Percentiles rank a stretch among this genome's conserved stretches.
phyloP scores from a whole-genome alignment of 495 filamentous ascomycete species.

The Podospora pseudocomata region DNA sequence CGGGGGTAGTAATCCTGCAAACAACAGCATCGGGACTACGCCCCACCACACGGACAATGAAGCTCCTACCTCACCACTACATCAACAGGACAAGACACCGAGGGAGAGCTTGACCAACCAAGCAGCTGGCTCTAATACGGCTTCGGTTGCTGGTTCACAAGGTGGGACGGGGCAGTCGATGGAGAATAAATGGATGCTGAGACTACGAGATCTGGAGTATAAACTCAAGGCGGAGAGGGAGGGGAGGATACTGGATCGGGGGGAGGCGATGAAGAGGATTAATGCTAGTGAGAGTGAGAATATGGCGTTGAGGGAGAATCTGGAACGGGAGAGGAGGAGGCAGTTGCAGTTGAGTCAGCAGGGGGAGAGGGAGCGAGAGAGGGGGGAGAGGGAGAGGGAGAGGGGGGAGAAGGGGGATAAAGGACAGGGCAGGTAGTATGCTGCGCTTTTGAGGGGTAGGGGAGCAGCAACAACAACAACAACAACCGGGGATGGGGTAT shows the following conservation, averaged over 20 bases:
- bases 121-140: background rate
- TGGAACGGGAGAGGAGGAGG: constrained; percentile 53
- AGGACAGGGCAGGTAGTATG: background rate
- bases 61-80: background rate
- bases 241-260: constrained; percentile 77
- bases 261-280: constrained; percentile 75
- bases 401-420: background rate
- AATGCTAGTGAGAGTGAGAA: constrained; percentile 80
- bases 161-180: constrained; percentile 15
- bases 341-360: constrained; percentile 3
- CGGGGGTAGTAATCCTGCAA: background rate
- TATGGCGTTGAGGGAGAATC: constrained; percentile 61
- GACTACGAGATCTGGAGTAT: constrained; percentile 81
- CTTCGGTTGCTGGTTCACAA: background rate
- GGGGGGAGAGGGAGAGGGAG: background rate
- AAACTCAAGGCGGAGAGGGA: constrained; percentile 87
- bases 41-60: background rate
- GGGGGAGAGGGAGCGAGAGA: background rate
- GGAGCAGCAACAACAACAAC: no score
- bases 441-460: background rate
- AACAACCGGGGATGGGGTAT: background rate
- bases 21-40: background rate
- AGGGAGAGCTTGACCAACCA: background rate
- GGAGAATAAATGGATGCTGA: constrained; percentile 75
- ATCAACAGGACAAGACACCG: background rate